These are phyloP conservation scores for Rhodotorula taiwanensis DNA, from an alignment of 768 basidiomycete genomes.

Conservation along the genomic window DNA sequence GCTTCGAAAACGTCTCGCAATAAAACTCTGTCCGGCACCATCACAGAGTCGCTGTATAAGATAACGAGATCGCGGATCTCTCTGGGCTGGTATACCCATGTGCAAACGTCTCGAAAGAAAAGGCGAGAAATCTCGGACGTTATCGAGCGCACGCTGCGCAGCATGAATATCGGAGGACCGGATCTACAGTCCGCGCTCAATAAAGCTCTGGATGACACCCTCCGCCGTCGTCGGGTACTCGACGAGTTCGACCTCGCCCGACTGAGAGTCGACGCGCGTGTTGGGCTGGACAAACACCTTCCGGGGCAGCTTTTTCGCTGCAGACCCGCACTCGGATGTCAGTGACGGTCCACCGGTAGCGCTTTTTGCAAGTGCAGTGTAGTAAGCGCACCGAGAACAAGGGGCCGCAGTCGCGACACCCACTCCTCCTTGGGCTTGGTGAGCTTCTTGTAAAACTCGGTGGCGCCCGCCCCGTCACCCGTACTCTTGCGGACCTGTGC, in stretches of 20 bases:
- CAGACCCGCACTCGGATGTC: slow-evolving; percentile 68
- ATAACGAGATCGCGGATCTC: too few species aligned
- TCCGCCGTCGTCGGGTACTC: slow-evolving; percentile 61
- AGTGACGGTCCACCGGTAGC: slow-evolving; percentile 56
- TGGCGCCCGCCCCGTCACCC: slow-evolving; percentile 19
- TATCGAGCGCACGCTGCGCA: background rate
- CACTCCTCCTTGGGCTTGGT: slow-evolving; percentile 66
- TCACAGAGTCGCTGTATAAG: too few species aligned
- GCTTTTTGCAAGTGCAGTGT: background rate
- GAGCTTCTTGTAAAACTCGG: slow-evolving; percentile 65
- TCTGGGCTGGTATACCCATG: too few species aligned
- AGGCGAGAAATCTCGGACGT: too few species aligned
- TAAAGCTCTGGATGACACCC: slow-evolving; percentile 72
- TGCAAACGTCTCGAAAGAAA: too few species aligned
- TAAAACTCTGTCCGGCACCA: too few species aligned
- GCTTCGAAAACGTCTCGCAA: too few species aligned
- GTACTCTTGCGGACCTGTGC: slow-evolving; percentile 57
- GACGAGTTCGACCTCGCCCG: slow-evolving; percentile 64
- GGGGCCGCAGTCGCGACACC: slow-evolving; percentile 66
- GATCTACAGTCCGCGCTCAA: slow-evolving; percentile 58
- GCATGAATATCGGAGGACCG: background rate
- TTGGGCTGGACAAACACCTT: slow-evolving; percentile 78
- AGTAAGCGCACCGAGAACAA: slow-evolving; percentile 52
- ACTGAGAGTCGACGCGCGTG: slow-evolving; percentile 54
- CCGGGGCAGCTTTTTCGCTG: slow-evolving; percentile 55